Conservation (phyloP, 768 basidiomycete genomes). For the Phlebiopsis gigantea region DNA sequence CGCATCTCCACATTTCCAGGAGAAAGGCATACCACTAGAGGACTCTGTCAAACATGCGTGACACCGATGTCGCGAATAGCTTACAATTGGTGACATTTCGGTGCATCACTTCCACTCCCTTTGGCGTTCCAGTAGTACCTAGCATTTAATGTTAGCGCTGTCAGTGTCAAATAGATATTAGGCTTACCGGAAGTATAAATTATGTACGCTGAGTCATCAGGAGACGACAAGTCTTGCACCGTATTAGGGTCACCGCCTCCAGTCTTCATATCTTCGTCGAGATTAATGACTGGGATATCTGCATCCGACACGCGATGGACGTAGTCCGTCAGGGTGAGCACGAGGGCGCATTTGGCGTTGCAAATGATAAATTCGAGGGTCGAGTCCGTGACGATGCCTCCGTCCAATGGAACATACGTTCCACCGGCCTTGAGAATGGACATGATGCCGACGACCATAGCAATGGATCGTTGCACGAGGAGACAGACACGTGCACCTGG, state of each 20-base stretch:
- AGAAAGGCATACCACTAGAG: constrained; percentile 34
- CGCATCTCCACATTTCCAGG: constrained; percentile 57
- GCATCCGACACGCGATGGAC: constrained; percentile 15
- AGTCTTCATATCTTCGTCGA: constrained; percentile 19
- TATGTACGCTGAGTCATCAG: constrained; percentile 46
- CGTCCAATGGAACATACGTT: constrained; percentile 56
- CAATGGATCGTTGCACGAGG: constrained; percentile 48
- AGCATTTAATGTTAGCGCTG: constrained; percentile 2
- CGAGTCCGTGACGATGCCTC: constrained; percentile 49
- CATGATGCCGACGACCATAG: constrained; percentile 48
- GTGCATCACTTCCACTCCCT: constrained; percentile 58
- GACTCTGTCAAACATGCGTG: background rate
- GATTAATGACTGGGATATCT: constrained; percentile 14
- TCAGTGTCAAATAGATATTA: background rate
- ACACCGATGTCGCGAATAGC: constrained; percentile 14
- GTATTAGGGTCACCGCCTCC: constrained; percentile 16
- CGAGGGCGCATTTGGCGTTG: constrained; percentile 39
- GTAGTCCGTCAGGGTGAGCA: constrained; percentile 34
- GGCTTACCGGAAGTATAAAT: constrained; percentile 56
- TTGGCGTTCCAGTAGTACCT: constrained; percentile 54
- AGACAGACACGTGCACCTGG: constrained; percentile 50
- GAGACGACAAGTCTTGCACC: constrained; percentile 32
- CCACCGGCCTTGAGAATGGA: constrained; percentile 53
- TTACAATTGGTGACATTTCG: constrained; percentile 53
- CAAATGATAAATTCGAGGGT: constrained; percentile 46